A percentile compares a stretch with the other conserved stretches of the same genome.
These are phyloP conservation scores for Penicillium sp. DNA, from an alignment of 2,329 filamentous ascomycete species.

Conservation along the genomic window DNA sequence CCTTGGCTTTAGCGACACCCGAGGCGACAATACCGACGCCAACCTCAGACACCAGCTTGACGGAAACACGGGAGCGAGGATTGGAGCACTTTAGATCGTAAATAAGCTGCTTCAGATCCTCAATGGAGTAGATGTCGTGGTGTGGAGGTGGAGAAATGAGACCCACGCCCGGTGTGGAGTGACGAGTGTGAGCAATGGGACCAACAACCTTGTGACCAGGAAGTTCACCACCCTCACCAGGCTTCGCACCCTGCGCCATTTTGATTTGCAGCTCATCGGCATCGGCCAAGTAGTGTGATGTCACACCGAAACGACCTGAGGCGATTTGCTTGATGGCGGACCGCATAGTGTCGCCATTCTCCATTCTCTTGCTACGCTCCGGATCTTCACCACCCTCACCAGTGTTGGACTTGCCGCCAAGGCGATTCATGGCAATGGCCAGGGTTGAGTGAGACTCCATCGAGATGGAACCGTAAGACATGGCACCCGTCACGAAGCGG, in stretches of 20 bases:
- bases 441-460: conserved; percentile 98
- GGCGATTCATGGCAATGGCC: conserved; percentile 93
- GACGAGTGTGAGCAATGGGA: conserved; percentile 89
- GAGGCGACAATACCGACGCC: conserved; percentile 97
- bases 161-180: conserved; percentile 94
- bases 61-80: conserved; percentile 86
- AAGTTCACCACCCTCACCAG: conserved; percentile 94
- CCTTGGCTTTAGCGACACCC: conserved; percentile 96
- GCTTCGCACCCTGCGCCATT: conserved; percentile 98
- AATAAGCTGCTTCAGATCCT: conserved; percentile 96
- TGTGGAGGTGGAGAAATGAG: conserved; percentile 95
- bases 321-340: conserved; percentile 98
- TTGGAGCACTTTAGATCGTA: conserved; percentile 98
- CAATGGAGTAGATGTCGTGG: conserved; percentile 98
- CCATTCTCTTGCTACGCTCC: conserved; percentile 81
- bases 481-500: conserved; percentile 93
- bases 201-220: conserved; percentile 96
- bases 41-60: conserved; percentile 97
- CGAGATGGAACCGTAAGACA: conserved; percentile 98
- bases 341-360: conserved; percentile 95
- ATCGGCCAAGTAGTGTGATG: conserved; percentile 90
- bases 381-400: conserved; percentile 96
- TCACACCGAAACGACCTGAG: conserved; percentile 94
- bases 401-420: conserved; percentile 96
- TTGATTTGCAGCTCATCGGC: conserved; percentile 98